Percentiles rank a stretch among this genome's conserved stretches.
Evolutionary conservation across 139 green algal genomes (phyloP).

Genomic region (Tetratostichococcus sp.): DNA sequence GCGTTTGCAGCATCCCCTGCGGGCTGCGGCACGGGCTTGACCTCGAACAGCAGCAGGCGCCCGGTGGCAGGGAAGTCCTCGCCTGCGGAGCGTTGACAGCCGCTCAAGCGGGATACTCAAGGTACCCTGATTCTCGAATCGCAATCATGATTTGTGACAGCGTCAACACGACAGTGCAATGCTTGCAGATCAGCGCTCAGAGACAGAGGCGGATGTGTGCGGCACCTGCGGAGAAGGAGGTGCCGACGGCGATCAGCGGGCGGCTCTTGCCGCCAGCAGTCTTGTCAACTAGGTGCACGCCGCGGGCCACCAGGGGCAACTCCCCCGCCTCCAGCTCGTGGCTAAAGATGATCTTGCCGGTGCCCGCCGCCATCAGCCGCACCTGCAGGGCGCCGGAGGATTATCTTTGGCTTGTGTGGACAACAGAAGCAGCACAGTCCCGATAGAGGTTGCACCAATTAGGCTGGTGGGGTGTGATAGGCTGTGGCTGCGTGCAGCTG

Average conservation of each 20-base stretch:
- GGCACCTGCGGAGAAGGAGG: background rate
- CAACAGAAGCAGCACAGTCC: too few relatives aligned
- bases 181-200: too few relatives aligned
- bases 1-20: background rate
- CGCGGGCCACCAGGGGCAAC: slow-evolving; percentile 33
- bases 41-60: slow-evolving; percentile 70
- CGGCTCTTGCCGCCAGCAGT: slow-evolving; percentile 19
- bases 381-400: slow-evolving; percentile 24
- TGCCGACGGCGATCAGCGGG: slow-evolving; percentile 38
- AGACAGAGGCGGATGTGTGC: too few relatives aligned
- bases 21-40: slow-evolving; percentile 17
- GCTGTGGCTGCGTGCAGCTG: too few relatives aligned
- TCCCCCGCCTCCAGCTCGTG: slow-evolving; percentile 56
- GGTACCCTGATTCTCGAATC: too few relatives aligned
- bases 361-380: slow-evolving; percentile 39
- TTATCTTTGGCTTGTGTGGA: too few relatives aligned
- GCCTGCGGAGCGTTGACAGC: slow-evolving; percentile 28
- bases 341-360: slow-evolving; percentile 29
- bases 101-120: too few relatives aligned
- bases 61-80: slow-evolving; percentile 83
- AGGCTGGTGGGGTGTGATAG: too few relatives aligned
- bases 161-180: too few relatives aligned
- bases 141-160: too few relatives aligned
- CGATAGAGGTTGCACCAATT: too few relatives aligned
- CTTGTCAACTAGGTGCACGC: slow-evolving; percentile 45